phyloP scores from a whole-genome alignment of 352 stramenopile genomes.

The Pythium monospermum region DNA sequence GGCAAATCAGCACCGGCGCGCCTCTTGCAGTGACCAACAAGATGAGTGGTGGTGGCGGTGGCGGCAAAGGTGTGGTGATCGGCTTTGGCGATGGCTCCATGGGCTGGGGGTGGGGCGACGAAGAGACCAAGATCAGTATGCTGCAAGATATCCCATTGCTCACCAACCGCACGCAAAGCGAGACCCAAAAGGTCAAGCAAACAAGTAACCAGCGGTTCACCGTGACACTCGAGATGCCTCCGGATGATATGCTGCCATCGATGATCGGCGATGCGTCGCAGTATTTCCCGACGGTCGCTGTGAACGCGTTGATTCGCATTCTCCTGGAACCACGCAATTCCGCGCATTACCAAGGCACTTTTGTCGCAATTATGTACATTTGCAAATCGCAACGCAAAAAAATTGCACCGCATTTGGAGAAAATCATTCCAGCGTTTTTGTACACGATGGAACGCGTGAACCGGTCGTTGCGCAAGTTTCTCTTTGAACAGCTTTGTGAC shows the following conservation, averaged over 20 bases:
- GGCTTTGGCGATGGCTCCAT: constrained; percentile 11
- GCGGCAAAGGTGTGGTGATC: constrained; percentile 18
- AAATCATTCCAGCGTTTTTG: constrained; percentile 97
- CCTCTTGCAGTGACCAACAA: constrained; percentile 11
- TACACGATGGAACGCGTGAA: constrained; percentile 90
- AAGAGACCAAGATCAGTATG: constrained; percentile 33
- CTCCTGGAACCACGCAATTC: constrained; percentile 95
- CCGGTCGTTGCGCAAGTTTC: constrained; percentile 87
- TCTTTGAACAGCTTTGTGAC: constrained; percentile 95
- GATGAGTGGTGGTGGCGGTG: constrained; percentile 14
- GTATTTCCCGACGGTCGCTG: constrained; percentile 96
- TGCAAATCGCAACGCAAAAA: constrained; percentile 94
- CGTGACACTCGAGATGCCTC: constrained; percentile 57
- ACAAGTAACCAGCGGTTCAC: constrained; percentile 54
- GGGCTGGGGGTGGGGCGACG: constrained; percentile 22
- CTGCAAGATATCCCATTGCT: constrained; percentile 40
- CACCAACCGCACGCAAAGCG: constrained; percentile 43
- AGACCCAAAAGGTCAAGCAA: constrained; percentile 68
- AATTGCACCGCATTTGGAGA: constrained; percentile 94
- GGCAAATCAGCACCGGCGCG: constrained; percentile 1
- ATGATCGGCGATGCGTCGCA: constrained; percentile 87
- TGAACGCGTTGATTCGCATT: constrained; percentile 97
- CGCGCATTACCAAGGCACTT: constrained; percentile 96
- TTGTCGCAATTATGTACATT: constrained; percentile 99
- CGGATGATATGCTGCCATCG: constrained; percentile 71